Evolutionary conservation across 768 basidiomycete species (phyloP), one percentile per base, ranked within the genome.

Genomic region (Gymnopilus junonius): DNA sequence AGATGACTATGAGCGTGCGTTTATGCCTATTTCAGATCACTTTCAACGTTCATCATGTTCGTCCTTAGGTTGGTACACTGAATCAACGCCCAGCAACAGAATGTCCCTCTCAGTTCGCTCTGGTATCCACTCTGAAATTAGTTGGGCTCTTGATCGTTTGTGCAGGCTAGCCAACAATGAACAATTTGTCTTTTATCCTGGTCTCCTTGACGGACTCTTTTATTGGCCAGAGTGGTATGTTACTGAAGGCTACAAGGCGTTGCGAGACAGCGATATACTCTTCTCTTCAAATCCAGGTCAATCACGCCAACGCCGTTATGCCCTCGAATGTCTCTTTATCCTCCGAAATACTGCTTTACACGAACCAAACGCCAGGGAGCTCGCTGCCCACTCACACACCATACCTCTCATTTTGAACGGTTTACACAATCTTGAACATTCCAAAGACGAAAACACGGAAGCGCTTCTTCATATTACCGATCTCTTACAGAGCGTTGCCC

Each of bases 21-120:
- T 34, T 60, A 29, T 51, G 37, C 7, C 37, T 42, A 42, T 61
- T 64, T 27, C 54, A 51, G 46, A 55, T 51, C 21, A 35, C 25
- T 29, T 8, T 31, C 34, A 65, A 35, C 39, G 48, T 48, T 31
- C 48, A 67, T 54, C 57, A 42, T 43, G 65, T 64, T 53, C 34
- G 60, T 23, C 15, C 27, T 40, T 67, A 93, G 92, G 91, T 68
- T 94, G 92, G 87, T 95, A 94, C 70, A 92, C 93, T n/a, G 92
- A 95, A 67, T 80, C 84, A 1, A 82, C 85, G 2, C 80, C 91
- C 0, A 89, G 80, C 71, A 98, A 98, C 73, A 86, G 96, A 42
- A 94, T 98, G 87, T 81, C 94, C n/a, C 86, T 99, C 15, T 90
- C 95, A 2, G 77, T 99, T 42, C 86, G 88, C 25, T 98, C 94